Evolutionary conservation across 2,329 filamentous ascomycete genomes (phyloP).

Genomic region (Trichoderma endophyticum): DNA sequence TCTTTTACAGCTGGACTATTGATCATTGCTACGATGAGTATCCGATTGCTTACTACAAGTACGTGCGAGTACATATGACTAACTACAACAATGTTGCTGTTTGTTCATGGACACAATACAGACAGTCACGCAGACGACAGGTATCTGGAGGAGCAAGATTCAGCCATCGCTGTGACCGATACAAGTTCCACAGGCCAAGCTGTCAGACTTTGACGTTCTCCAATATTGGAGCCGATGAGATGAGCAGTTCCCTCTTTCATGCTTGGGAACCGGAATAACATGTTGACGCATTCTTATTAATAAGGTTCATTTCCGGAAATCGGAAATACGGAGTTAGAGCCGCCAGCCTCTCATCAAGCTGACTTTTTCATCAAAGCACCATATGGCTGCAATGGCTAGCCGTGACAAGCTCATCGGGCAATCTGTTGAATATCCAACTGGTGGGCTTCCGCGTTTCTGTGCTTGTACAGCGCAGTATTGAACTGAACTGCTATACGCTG

Average conservation of each 20-base stretch:
- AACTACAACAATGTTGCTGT: neutral
- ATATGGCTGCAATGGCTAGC: neutral
- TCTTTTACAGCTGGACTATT: neutral
- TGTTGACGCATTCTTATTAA: neutral
- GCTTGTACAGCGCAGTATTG: neutral
- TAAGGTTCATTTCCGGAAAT: neutral
- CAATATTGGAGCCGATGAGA: neutral
- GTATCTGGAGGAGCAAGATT: neutral
- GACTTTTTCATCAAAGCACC: neutral
- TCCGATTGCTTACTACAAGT: neutral
- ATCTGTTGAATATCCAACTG: neutral
- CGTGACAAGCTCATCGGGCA: neutral
- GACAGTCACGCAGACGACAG: neutral
- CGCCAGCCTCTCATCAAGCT: neutral
- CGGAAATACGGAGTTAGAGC: conserved; percentile 13
- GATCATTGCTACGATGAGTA: neutral
- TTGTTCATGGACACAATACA: neutral
- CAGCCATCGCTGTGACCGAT: neutral
- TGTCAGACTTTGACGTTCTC: neutral
- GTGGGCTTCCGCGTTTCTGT: neutral
- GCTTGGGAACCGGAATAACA: neutral
- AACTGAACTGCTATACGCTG: neutral
- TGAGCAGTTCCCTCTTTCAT: neutral
- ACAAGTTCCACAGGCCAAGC: conserved; percentile 1
- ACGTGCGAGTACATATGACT: neutral